Percentiles rank a stretch among this genome's conserved stretches.
phyloP scores from a whole-genome alignment of 768 basidiomycete species.

The Tremella fuciformis region DNA sequence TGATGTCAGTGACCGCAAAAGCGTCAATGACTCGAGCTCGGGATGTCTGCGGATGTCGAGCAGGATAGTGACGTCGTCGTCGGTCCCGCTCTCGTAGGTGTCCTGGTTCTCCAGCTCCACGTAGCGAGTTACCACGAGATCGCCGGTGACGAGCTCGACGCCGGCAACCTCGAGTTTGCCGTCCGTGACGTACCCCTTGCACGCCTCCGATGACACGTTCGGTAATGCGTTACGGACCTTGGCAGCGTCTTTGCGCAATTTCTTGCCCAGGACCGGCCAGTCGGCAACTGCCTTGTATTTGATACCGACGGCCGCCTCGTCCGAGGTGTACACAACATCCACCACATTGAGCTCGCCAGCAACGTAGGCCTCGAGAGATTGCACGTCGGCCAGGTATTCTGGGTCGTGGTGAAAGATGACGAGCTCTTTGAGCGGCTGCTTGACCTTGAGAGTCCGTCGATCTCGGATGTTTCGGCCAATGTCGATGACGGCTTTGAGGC shows the following conservation, averaged over 20 bases:
- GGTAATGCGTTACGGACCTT: conserved; percentile 87
- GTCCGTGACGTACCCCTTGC: conserved; percentile 70
- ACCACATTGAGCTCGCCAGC: conserved; percentile 93
- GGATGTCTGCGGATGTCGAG: conserved; percentile 84
- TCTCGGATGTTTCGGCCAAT: conserved; percentile 85
- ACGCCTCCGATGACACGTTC: conserved; percentile 70
- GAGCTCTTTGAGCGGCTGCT: conserved; percentile 82
- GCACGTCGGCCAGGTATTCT: conserved; percentile 79
- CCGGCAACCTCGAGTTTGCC: conserved; percentile 83
- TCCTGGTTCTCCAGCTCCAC: conserved; percentile 64
- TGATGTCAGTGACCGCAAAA: conserved; percentile 84
- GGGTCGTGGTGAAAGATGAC: conserved; percentile 86
- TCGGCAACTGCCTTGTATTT: conserved; percentile 89
- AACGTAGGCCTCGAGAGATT: conserved; percentile 80
- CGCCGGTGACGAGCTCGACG: conserved; percentile 83
- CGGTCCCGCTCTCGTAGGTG: conserved; percentile 66
- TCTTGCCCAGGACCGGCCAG: conserved; percentile 89
- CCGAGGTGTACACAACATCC: conserved; percentile 79
- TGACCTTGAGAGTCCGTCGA: conserved; percentile 77
- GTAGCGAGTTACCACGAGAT: conserved; percentile 84
- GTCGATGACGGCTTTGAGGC: conserved; percentile 94
- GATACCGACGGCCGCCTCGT: conserved; percentile 80
- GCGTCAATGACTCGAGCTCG: conserved; percentile 81
- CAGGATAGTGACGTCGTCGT: conserved; percentile 90
- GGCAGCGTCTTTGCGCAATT: conserved; percentile 84